These are phyloP conservation scores for Escovopsis sp. DNA, from an alignment of 2,329 filamentous ascomycete genomes.

Conservation along the genomic window DNA sequence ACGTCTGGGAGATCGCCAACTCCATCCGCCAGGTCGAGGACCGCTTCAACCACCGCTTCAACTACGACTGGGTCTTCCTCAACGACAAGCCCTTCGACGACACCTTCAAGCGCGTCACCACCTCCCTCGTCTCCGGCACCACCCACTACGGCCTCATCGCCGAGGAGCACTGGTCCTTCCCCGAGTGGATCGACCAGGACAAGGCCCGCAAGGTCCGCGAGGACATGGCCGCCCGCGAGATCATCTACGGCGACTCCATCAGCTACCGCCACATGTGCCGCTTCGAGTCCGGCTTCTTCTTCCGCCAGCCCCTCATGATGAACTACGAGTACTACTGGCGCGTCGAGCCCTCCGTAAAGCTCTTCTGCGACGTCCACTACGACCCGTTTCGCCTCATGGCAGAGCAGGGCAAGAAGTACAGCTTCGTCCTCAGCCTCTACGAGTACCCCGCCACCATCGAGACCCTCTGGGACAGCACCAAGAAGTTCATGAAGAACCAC, in stretches of 20 bases:
- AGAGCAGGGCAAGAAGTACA: conserved; percentile 96
- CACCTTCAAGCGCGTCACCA: conserved; percentile 83
- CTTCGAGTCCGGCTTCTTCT: conserved; percentile 98
- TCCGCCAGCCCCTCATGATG: conserved; percentile 81
- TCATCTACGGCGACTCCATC: conserved; percentile 95
- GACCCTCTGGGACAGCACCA: conserved; percentile 87
- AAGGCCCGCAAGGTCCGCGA: conserved; percentile 81
- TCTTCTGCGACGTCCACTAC: conserved; percentile 90
- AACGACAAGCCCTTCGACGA: conserved; percentile 93
- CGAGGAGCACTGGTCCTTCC: conserved; percentile 93
- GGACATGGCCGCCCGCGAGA: conserved; percentile 86
- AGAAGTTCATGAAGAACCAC: conserved; percentile 82
- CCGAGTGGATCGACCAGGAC: conserved; percentile 87
- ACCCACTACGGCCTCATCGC: conserved; percentile 84
- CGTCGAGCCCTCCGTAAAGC: conserved; percentile 90
- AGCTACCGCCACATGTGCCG: conserved; percentile 99
- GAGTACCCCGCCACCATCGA: conserved; percentile 95
- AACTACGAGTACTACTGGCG: conserved; percentile 99
- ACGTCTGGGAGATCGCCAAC: conserved; percentile 91
- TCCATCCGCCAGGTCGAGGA: conserved; percentile 96
- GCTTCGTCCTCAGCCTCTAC: conserved; percentile 86
- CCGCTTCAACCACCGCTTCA: conserved; percentile 89
- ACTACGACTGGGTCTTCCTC: conserved; percentile 98
- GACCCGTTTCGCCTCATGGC: conserved; percentile 96
- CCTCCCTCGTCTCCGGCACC: conserved; percentile 77